Evolutionary conservation across 306 rosid species (phyloP).

Genomic region (Crataegus laevigata): DNA sequence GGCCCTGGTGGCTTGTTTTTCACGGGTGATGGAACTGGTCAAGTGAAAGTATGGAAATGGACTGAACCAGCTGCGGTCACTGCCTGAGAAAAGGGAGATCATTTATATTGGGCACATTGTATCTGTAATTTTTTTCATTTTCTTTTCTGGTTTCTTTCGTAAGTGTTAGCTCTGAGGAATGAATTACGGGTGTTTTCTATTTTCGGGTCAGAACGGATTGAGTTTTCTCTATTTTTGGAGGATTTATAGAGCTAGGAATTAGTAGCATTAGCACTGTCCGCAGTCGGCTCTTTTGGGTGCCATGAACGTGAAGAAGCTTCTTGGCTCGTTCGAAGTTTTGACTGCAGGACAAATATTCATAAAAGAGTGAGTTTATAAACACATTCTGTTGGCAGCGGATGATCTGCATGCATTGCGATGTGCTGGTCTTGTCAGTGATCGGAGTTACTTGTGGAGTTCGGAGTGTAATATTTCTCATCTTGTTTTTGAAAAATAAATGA

Average conservation of each 20-base stretch:
- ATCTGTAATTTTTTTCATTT: neutral
- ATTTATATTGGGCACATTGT: neutral
- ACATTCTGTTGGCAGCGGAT: neutral
- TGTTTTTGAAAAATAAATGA: neutral
- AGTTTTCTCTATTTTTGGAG: neutral
- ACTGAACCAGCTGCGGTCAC: slow-evolving; percentile 29
- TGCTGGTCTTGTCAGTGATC: no score
- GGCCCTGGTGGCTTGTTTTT: slow-evolving; percentile 88
- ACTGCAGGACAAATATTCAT: neutral
- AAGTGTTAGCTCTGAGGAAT: slow-evolving; percentile 25
- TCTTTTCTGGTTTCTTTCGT: slow-evolving; percentile 13
- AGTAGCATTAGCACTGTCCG: slow-evolving; percentile 15
- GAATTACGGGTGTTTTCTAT: slow-evolving; percentile 6
- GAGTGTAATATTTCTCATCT: neutral
- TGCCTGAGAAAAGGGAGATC: slow-evolving; percentile 12
- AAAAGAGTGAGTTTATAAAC: neutral
- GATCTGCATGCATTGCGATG: neutral
- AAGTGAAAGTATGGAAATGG: slow-evolving; percentile 89
- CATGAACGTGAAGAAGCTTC: slow-evolving; percentile 14
- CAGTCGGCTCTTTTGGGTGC: slow-evolving; percentile 8
- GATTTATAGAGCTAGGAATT: slow-evolving; percentile 27
- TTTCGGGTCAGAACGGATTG: neutral
- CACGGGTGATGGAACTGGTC: slow-evolving; percentile 90
- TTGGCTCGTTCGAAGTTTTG: slow-evolving; percentile 4
- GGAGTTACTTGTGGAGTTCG: neutral